Base-by-base conservation (phyloP, 345 rosid species). In the Rhizophora apiculata region DNA sequence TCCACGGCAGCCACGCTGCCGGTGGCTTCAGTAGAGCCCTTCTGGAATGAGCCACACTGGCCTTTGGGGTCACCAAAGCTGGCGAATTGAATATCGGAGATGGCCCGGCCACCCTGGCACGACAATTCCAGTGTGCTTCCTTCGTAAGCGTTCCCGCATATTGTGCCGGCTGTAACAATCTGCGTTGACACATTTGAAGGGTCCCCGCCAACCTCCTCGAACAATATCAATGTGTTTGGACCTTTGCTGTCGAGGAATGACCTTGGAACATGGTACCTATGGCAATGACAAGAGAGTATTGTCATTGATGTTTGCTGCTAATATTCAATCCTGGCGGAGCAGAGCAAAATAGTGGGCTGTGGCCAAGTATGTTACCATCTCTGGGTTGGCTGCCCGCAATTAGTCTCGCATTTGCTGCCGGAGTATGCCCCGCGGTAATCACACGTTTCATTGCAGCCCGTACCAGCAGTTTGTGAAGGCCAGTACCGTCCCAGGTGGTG, bases 231-330 rank as follows among this genome's bases (percentile, higher is more conserved):
- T 18, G 68, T 54, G 63, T 71, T 71, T 8, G 10, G 4, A 0
- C 22, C 29, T 6, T 22, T 27, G 16, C 29, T 39, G 29, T 70
- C 52, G 49, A 71, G 29, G 74, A 63, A 71, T 36, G 68, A 71
- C 29, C 74, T 37, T 6, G 74, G 74, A 18, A 71, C 74, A 71
- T 71, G 74, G 68, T 71, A 71, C 67, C 67, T 70, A 6, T 56
- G 32, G 37, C 62, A 67, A 52, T 24, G 9, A 56, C 60, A 24
- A 29, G 18, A 11, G 49, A 0, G 49, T 13, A 43, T 43, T 43
- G 5, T 43, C 49, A 43, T 43, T 43, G 49, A 43, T 43, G 18
- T 13, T 43, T 43, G 49, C 49, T 13, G 49, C 49, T 43, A 13
- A 13, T 43, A 43, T 11, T 43, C 49, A 43, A 11, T 13, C 49